phyloP scores from a whole-genome alignment of 345 rosid species.

The Hypericum perforatum region DNA sequence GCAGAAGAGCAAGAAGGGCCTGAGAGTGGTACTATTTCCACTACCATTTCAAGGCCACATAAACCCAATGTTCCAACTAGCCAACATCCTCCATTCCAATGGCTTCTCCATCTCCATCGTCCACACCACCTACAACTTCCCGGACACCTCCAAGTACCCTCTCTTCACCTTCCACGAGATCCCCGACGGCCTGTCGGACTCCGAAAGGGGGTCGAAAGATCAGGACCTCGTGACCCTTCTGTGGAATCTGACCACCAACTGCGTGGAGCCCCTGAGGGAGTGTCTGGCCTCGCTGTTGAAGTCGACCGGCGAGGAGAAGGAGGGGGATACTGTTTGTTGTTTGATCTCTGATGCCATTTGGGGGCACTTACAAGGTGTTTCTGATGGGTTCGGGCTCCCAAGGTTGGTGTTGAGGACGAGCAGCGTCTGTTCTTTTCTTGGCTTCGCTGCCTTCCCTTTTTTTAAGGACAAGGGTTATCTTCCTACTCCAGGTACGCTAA shows the following conservation, averaged over 20 bases:
- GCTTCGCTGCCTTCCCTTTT: slow-evolving; percentile 18
- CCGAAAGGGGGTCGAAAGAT: neutral
- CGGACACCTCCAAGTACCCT: slow-evolving; percentile 34
- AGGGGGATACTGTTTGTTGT: slow-evolving; percentile 26
- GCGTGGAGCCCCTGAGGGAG: slow-evolving; percentile 26
- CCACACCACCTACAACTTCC: slow-evolving; percentile 46
- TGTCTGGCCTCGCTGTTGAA: slow-evolving; percentile 26
- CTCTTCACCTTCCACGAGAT: slow-evolving; percentile 38
- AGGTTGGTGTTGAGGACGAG: slow-evolving; percentile 38
- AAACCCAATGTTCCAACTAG: slow-evolving; percentile 55
- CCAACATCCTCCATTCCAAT: slow-evolving; percentile 36
- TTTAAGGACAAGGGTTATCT: slow-evolving; percentile 19
- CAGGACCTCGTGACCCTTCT: slow-evolving; percentile 16
- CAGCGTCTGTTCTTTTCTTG: slow-evolving; percentile 24
- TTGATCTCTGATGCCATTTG: slow-evolving; percentile 41
- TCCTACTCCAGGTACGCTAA: slow-evolving; percentile 20
- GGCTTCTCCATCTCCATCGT: slow-evolving; percentile 47
- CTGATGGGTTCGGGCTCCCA: slow-evolving; percentile 28
- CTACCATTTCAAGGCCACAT: slow-evolving; percentile 54
- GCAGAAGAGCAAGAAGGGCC: slow-evolving; percentile 8
- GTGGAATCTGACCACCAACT: slow-evolving; percentile 22
- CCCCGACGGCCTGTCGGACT: slow-evolving; percentile 16
- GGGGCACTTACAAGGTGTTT: slow-evolving; percentile 27
- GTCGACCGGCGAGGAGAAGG: neutral
- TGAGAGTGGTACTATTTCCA: slow-evolving; percentile 37